Evolutionary conservation across 2,329 filamentous ascomycete species (phyloP).

Genomic region (Ceratocystis papillata): DNA sequence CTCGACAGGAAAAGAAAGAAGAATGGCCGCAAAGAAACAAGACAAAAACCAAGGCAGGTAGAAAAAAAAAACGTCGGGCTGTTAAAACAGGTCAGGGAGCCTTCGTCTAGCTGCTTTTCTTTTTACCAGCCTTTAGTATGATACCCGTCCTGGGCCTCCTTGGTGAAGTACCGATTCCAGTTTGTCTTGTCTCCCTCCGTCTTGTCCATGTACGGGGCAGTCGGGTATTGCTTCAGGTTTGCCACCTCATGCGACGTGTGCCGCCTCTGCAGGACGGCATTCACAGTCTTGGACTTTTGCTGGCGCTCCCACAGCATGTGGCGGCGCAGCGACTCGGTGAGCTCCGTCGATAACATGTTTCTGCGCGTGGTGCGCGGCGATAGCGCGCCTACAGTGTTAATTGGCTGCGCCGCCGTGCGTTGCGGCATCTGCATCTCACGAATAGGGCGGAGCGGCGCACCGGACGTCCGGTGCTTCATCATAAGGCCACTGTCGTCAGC

Average conservation of each 20-base stretch:
- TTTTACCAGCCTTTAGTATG: constrained; percentile 37
- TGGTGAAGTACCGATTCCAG: constrained; percentile 78
- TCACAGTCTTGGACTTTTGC: constrained; percentile 81
- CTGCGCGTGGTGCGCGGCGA: constrained; percentile 85
- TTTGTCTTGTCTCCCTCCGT: constrained; percentile 57
- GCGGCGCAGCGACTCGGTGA: constrained; percentile 83
- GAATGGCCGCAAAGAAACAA: not conserved
- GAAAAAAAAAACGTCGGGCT: not conserved
- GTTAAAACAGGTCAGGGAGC: not conserved
- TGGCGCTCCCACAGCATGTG: constrained; percentile 92
- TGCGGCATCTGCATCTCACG: constrained; percentile 48
- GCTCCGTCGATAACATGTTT: constrained; percentile 90
- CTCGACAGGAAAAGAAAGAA: not conserved
- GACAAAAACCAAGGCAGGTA: not conserved
- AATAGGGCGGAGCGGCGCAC: constrained; percentile 42
- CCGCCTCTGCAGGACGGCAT: constrained; percentile 76
- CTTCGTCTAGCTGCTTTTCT: not conserved
- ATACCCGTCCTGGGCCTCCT: constrained; percentile 51
- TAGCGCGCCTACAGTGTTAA: constrained; percentile 62
- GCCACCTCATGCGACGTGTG: constrained; percentile 87
- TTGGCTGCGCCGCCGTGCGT: constrained; percentile 62
- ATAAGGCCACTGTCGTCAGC: constrained; percentile 52
- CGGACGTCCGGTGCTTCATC: constrained; percentile 50
- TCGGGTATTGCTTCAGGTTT: constrained; percentile 73
- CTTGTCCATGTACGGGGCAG: constrained; percentile 50